These are phyloP conservation scores for Hippophae rhamnoides DNA, from an alignment of 306 rosid genomes.

Conservation along the genomic window DNA sequence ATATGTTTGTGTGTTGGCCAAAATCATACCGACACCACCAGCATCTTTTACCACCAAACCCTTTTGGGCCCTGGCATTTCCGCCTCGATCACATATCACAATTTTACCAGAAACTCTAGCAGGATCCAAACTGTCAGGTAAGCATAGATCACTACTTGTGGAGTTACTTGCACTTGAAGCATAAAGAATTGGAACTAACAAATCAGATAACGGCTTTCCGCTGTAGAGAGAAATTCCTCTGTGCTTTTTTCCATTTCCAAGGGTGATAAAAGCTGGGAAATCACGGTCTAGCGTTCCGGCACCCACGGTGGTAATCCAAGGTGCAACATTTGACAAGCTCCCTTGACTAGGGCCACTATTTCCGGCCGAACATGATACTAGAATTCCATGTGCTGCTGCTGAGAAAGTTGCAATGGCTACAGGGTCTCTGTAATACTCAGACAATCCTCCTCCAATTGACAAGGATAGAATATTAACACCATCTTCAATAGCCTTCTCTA, in stretches of 20 bases:
- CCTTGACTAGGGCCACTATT: slow-evolving; percentile 52
- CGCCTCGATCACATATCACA: slow-evolving; percentile 81
- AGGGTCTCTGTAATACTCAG: slow-evolving; percentile 43
- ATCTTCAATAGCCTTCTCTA: slow-evolving; percentile 74
- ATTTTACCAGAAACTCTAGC: slow-evolving; percentile 63
- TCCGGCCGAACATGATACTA: slow-evolving; percentile 79
- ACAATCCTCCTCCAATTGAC: slow-evolving; percentile 60
- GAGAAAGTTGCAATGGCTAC: slow-evolving; percentile 69
- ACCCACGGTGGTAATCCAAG: slow-evolving; percentile 79
- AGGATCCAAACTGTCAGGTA: slow-evolving; percentile 33
- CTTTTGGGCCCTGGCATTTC: slow-evolving; percentile 43
- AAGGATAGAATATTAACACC: slow-evolving; percentile 67
- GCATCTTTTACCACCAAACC: slow-evolving; percentile 60
- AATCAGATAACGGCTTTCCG: slow-evolving; percentile 34
- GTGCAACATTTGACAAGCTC: slow-evolving; percentile 56
- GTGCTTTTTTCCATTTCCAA: slow-evolving; percentile 55
- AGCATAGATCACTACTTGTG: slow-evolving; percentile 37
- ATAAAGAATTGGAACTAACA: slow-evolving; percentile 53
- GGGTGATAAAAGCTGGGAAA: slow-evolving; percentile 55
- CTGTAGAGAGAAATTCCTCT: slow-evolving; percentile 56
- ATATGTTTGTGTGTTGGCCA: slow-evolving; percentile 45
- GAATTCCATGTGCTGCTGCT: slow-evolving; percentile 56
- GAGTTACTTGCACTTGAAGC: slow-evolving; percentile 38
- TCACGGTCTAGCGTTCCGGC: slow-evolving; percentile 92
- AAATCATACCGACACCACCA: slow-evolving; percentile 79